phyloP scores from a whole-genome alignment of 371 early-diverging fungal species.

The Phascolomyces articulosus region DNA sequence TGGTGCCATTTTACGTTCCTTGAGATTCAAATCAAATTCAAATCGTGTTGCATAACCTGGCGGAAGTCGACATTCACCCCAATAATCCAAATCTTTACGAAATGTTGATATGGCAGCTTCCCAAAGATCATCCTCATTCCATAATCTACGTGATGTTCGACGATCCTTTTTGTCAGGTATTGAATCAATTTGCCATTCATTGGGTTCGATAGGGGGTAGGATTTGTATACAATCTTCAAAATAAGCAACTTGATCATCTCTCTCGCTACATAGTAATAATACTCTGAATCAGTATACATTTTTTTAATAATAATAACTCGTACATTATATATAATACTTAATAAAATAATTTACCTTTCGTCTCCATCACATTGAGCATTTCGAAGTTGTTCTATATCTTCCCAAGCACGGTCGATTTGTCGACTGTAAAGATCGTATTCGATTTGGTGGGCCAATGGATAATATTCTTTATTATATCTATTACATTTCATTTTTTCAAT shows the following conservation, averaged over 20 bases:
- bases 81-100: conserved; percentile 28
- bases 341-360: neutral
- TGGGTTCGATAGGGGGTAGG: conserved; percentile 10
- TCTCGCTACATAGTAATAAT: conserved; percentile 9
- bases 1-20: conserved; percentile 17
- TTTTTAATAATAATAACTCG: neutral
- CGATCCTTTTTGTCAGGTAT: conserved; percentile 26
- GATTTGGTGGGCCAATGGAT: conserved; percentile 25
- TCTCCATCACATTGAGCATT: neutral
- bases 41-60: conserved; percentile 26
- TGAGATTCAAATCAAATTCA: conserved; percentile 1
- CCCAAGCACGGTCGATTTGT: conserved; percentile 21
- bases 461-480: conserved; percentile 23
- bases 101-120: conserved; percentile 26
- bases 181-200: conserved; percentile 29
- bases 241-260: conserved; percentile 18
- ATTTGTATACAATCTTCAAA: conserved; percentile 21
- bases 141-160: conserved; percentile 10
- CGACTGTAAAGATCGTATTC: conserved; percentile 36
- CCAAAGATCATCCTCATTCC: conserved; percentile 27
- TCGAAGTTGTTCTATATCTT: conserved; percentile 19
- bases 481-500: neutral
- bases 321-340: neutral
- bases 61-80: conserved; percentile 30
- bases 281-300: neutral